Base-by-base conservation (phyloP, 139 green algal species). In the Tetraselmis striata region DNA sequence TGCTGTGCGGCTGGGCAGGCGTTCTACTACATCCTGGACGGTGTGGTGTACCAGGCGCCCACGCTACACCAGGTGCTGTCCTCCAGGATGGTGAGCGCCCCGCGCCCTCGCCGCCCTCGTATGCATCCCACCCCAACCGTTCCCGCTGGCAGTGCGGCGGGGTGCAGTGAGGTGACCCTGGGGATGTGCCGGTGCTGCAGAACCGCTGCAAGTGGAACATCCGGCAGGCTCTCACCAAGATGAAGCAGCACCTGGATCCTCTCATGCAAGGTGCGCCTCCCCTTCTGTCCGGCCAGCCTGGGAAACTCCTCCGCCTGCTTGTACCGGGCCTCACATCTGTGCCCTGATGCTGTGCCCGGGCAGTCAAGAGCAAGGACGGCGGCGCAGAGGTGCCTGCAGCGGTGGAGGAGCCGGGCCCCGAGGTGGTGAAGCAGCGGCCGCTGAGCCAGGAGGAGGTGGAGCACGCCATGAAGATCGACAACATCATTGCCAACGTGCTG, bases 1-100 rank as follows among this genome's bases (percentile, higher is more conserved):
- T 29, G 31, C 23, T 30, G 77, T 28, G 67, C 77, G 1, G 78
- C 59, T 11, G 29, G 82, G 2, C 80, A 87, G 1, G 87, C 87
- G 2, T 89, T 85, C 31, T 97, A 95, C 88, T 96, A 97, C 45
- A 86, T 97, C 11, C 85, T 97, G 2, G 90, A 95, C 67, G 92
- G 92, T 32, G 85, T 30, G 59, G 2, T 94, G 11, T 97, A 95
- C 82, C 94, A 98, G 83, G 90, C 94, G 0, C 94, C 94, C 1
- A 89, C 87, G 2, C 87, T 97, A 75, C 87, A 97, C 58, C 89
- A 84, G 0, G 90, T 87, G 1, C 77, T 97, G 28, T 87, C 83
- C 23, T 83, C 86, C 0, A 86, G 93, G 25, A 85, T 95, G 79
- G 84, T 90, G 30, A 31, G 87, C 45, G 11, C 45, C 45, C 45